Conservation (phyloP, 2,329 filamentous ascomycete species). For the Diaporthe helianthi region DNA sequence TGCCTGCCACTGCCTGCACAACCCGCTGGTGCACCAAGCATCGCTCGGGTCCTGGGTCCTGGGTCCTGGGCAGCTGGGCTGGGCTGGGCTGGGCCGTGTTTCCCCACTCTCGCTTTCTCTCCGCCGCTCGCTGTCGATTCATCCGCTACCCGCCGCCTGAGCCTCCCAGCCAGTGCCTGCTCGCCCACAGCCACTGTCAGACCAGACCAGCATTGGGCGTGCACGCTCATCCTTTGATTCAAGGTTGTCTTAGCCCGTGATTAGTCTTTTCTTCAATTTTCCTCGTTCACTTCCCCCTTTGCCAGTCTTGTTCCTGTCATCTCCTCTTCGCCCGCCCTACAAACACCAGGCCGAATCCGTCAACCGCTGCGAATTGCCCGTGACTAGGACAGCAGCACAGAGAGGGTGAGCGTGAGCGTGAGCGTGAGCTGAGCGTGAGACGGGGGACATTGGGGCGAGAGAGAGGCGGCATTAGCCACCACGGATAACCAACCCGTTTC, state of each 20-base stretch:
- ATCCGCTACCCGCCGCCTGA: background rate
- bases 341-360: conserved; percentile 22
- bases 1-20: background rate
- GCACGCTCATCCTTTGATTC: conserved; percentile 14
- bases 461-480: conserved; percentile 24
- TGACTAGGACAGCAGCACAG: background rate
- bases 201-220: conserved; percentile 10
- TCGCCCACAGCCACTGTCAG: conserved; percentile 15
- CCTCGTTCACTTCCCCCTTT: background rate
- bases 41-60: conserved; percentile 17
- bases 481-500: conserved; percentile 26
- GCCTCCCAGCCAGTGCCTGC: conserved; percentile 5
- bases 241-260: background rate
- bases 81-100: conserved; percentile 22
- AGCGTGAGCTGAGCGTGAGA: background rate
- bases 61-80: conserved; percentile 14
- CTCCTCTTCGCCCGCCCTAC: background rate
- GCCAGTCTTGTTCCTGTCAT: background rate
- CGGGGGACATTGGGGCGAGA: conserved; percentile 12
- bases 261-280: conserved; percentile 21
- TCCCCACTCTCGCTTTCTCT: conserved; percentile 8
- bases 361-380: conserved; percentile 7
- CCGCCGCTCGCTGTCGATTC: conserved; percentile 10
- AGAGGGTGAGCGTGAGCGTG: background rate
- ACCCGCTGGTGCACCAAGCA: conserved; percentile 5